Percentiles rank a stretch among this genome's conserved stretches.
phyloP scores from a whole-genome alignment of 176 grass and related monocot species.

The Bolboschoenus planiculmis region DNA sequence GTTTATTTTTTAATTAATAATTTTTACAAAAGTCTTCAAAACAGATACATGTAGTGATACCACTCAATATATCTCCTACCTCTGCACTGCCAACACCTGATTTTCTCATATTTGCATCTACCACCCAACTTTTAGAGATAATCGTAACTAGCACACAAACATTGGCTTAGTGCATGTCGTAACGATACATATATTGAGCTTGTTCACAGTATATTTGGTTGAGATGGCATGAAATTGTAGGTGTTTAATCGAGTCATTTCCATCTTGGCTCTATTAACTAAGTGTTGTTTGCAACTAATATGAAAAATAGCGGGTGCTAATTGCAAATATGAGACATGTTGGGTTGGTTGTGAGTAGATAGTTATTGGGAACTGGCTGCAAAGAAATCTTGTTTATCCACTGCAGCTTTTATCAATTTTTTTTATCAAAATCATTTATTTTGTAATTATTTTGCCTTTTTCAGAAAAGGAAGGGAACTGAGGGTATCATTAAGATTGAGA shows the following conservation, averaged over 20 bases:
- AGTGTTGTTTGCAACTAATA: neutral
- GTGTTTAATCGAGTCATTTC: neutral
- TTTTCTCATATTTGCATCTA: neutral
- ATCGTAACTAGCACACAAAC: neutral
- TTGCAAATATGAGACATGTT: neutral
- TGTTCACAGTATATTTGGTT: neutral
- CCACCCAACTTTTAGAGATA: neutral
- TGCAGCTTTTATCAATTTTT: neutral
- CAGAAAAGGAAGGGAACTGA: constrained; percentile 89
- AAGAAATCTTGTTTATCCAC: neutral
- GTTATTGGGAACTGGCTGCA: neutral
- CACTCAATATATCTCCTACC: neutral
- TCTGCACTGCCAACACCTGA: neutral
- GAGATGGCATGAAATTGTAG: neutral
- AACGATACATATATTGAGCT: no score
- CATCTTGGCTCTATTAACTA: neutral
- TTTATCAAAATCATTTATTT: neutral
- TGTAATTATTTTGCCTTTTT: constrained; percentile 8
- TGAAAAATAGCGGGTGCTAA: neutral
- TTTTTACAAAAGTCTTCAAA: neutral
- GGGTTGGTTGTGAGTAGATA: neutral
- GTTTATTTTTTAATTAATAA: no score
- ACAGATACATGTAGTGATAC: neutral
- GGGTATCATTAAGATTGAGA: constrained; percentile 88
- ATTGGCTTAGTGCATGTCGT: no score